Base-by-base conservation (phyloP, 2,329 filamentous ascomycete genomes). In the Fusarium falciforme region DNA sequence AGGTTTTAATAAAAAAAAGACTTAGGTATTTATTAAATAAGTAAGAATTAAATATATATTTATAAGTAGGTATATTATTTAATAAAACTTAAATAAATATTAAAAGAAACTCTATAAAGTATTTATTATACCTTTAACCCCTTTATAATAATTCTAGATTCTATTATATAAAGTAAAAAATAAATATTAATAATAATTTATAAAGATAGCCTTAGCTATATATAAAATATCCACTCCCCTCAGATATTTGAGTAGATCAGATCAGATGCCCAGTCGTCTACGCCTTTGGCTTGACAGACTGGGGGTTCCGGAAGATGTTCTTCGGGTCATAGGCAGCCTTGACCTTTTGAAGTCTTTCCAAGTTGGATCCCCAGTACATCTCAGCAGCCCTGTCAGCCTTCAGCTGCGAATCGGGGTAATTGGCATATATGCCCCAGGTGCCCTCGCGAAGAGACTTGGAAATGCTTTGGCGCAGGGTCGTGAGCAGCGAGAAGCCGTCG, bases 381-480 rank as follows among this genome's bases (percentile, higher is more conserved):
- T 54, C 68, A 6, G 83, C 81, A 0, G 83, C 83, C 3, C 78
- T 77, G 0, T 74, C 71, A 17, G 80, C 79, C n/a, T 77, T 77
- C 38, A 85, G 64, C 66, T 80, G 75, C 1, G 83, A 80, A 64
- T 85, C 83, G 1, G 80, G 80, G 29, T 85, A 85, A 74, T 85
- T 85, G 71, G 82, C 79, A 61, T 85, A 85, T 80, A 82, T 83
- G 1, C 83, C 83, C 78, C 81, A 85, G 6, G 75, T 63, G 5
- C 82, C 77, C 6, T 72, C 68, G 2, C 71, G 66, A 14, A 79
- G n/a, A 0, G 67, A 55, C 20, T 72, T 77, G 10, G 81, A 83
- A 9, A 83, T 77, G 61, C 79, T 83, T 44, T 72, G 65, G 5
- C 80, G 73, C 61, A 85, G 83, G 12, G 78, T 77, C 52, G 81